Base-by-base conservation (phyloP, 345 rosid species). In the Aethionema arabicum region DNA sequence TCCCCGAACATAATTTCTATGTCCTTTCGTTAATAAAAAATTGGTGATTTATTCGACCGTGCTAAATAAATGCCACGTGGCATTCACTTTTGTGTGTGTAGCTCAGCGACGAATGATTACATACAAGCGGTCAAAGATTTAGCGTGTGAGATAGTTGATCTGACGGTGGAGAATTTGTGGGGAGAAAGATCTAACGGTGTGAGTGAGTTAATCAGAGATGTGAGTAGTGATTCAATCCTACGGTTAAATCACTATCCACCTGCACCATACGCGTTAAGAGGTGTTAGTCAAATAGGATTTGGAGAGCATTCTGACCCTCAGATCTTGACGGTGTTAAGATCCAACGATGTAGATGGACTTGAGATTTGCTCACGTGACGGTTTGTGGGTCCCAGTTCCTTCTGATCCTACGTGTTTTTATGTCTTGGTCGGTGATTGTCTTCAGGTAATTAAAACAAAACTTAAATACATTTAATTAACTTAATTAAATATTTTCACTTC, bases 301-400 rank as follows among this genome's bases (percentile, higher is more conserved):
- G 99, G 99, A 3, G 99, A 86, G 74, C 97, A 93, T 61, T 84
- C 97, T 29, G 99, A 93, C 86, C 99, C 97, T 76, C 99, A 93
- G 89, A 93, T 93, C 72, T 40, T 93, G 71, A 90, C 99, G 60
- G 56, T 93, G 46, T 46, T 93, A 33, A 60, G 92, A 78, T 93
- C 99, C 65, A 93, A 93, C 89, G 96, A 86, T 27, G 99, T 84
- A 5, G 83, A 72, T 49, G 99, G 99, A 66, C 93, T 93, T 44
- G 87, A 93, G 68, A 82, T 93, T 56, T 73, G 75, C 67, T 46
- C 81, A 50, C 73, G 47, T 9, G 88, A 81, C 29, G 88, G 87
- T 2, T 53, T 78, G 4, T 93, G 97, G 97, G 77, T 86, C 70
- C 87, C 96, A 0, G 80, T 87, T 8, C 82, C 90, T 0, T 91